These are phyloP conservation scores for Dendrobium chrysotoxum DNA, from an alignment of 106 monocot genomes.

Conservation along the genomic window DNA sequence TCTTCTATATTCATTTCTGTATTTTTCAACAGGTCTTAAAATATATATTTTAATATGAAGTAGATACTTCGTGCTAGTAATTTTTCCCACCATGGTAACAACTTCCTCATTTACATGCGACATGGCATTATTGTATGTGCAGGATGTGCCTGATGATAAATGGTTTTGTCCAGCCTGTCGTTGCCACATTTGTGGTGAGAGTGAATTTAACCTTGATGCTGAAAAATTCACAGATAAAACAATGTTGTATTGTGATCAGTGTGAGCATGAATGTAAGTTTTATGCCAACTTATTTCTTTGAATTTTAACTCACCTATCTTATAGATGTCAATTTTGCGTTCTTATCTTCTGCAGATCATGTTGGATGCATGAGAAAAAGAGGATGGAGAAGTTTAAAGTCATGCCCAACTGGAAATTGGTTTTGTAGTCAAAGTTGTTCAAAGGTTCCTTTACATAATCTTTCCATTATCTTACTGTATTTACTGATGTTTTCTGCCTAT, in stretches of 20 bases:
- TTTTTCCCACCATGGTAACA: background rate
- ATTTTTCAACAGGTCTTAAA: no score
- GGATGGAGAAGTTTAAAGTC: conserved; percentile 10
- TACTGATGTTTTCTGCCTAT: background rate
- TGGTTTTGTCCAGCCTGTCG: conserved; percentile 72
- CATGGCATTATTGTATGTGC: conserved; percentile 9
- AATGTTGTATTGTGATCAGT: conserved; percentile 67
- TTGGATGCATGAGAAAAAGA: conserved; percentile 44
- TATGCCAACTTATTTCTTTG: background rate
- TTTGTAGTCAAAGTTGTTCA: conserved; percentile 55
- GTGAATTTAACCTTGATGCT: conserved; percentile 47
- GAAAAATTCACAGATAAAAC: conserved; percentile 38
- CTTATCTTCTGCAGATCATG: conserved; percentile 48
- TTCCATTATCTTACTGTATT: background rate
- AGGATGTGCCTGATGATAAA: conserved; percentile 57
- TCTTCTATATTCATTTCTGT: no score
- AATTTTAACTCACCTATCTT: background rate
- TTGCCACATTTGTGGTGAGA: conserved; percentile 46
- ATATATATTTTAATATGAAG: background rate
- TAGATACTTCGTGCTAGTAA: background rate
- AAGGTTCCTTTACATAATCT: conserved; percentile 28
- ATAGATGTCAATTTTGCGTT: background rate
- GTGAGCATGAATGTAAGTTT: conserved; percentile 54
- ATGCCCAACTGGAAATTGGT: conserved; percentile 60
- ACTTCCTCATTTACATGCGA: background rate